A percentile compares a stretch with the other conserved stretches of the same genome.
These are phyloP conservation scores for Rhodamnia rubescens DNA, from an alignment of 345 rosid species.

Conservation along the genomic window DNA sequence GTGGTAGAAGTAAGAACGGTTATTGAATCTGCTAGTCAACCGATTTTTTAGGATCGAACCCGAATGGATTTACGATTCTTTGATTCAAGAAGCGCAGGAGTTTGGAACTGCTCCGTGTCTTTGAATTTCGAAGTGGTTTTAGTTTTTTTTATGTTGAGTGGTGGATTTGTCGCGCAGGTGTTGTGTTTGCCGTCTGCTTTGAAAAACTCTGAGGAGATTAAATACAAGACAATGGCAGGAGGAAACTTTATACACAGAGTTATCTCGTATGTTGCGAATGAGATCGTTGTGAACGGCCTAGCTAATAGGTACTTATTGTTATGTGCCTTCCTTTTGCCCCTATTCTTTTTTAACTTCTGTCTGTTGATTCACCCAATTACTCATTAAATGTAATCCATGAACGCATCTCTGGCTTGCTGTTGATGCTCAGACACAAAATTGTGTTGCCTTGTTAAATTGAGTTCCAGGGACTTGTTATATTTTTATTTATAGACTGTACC, in stretches of 20 bases:
- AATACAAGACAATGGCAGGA: slow-evolving; percentile 52
- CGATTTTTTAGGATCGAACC: too few species aligned
- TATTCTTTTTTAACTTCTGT: background rate
- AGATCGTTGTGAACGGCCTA: slow-evolving; percentile 72
- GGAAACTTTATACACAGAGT: slow-evolving; percentile 82
- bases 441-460: background rate
- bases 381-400: background rate
- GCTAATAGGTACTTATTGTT: slow-evolving; percentile 53
- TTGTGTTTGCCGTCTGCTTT: background rate
- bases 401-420: background rate
- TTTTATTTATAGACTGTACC: background rate
- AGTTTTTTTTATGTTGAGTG: background rate
- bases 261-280: slow-evolving; percentile 63
- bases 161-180: background rate
- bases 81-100: background rate
- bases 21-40: too few species aligned
- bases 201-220: background rate
- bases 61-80: background rate
- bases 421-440: background rate
- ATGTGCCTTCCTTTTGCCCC: background rate
- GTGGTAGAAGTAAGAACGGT: background rate
- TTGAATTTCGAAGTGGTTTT: background rate
- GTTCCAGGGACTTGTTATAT: background rate
- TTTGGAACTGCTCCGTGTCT: background rate
- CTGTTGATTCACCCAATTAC: background rate